Conservation (phyloP, 495 filamentous ascomycete species). For the Evernia prunastri region DNA sequence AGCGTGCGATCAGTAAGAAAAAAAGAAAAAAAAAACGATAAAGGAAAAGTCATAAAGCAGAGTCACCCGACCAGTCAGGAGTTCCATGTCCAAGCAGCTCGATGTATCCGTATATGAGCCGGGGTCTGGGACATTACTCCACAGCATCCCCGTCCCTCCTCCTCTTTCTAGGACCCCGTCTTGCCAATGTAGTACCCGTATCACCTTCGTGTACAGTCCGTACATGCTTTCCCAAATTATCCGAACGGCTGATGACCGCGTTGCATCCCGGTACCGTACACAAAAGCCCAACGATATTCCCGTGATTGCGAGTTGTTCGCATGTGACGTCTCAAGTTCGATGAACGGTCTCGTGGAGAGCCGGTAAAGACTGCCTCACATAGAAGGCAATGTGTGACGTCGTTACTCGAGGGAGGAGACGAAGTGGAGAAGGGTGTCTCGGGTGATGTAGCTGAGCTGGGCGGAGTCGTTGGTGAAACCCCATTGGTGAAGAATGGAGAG, state of each 20-base stretch:
- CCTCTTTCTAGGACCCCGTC: background rate
- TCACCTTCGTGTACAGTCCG: background rate
- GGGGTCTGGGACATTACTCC: background rate
- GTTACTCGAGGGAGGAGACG: background rate
- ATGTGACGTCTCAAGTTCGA: constrained; percentile 17
- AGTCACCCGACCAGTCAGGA: too few species aligned
- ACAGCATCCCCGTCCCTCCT: background rate
- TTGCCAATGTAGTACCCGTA: background rate
- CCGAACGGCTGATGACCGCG: constrained; percentile 2
- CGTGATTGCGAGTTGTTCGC: background rate
- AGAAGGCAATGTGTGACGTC: background rate
- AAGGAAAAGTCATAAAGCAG: background rate
- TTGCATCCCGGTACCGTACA: constrained; percentile 8
- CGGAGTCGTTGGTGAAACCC: background rate
- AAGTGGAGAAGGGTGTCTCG: background rate
- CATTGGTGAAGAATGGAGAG: background rate
- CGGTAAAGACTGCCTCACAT: constrained; percentile 10
- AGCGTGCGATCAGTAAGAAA: background rate
- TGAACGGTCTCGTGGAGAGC: background rate
- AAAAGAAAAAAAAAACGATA: background rate
- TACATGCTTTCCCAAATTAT: constrained; percentile 17
- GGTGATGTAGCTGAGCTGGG: constrained; percentile 3
- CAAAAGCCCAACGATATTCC: background rate
- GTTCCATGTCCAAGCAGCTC: background rate
- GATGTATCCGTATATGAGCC: background rate